A percentile compares a stretch with the other conserved stretches of the same genome.
Conservation (phyloP, 805 yeast genomes). For the Yarrowia osloensis region DNA sequence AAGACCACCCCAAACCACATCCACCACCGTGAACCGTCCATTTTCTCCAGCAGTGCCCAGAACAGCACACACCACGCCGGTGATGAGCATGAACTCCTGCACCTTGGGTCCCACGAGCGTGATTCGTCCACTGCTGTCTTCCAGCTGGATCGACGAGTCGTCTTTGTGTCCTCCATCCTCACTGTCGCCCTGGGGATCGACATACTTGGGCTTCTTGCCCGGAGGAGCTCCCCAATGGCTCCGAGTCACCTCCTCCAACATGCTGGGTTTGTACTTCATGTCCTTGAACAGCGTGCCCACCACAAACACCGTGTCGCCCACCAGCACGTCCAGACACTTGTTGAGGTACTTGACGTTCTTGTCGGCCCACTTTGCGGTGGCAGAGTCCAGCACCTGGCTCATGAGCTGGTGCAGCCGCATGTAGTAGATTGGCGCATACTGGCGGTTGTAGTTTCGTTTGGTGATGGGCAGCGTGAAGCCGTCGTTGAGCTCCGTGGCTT, state of each 20-base stretch:
- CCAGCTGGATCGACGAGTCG: conserved; percentile 59
- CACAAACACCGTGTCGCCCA: conserved; percentile 71
- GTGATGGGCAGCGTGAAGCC: conserved; percentile 30
- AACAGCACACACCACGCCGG: conserved; percentile 86
- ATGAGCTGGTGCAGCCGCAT: conserved; percentile 53
- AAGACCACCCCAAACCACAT: conserved; percentile 68
- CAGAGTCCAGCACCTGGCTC: conserved; percentile 51
- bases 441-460: conserved; percentile 53
- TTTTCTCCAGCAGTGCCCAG: conserved; percentile 82
- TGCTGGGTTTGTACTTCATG: conserved; percentile 80
- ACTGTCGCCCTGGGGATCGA: conserved; percentile 51
- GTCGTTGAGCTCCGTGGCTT: neutral
- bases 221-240: conserved; percentile 44
- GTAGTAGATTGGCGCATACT: conserved; percentile 60
- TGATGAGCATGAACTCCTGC: conserved; percentile 58
- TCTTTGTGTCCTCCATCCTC: conserved; percentile 44
- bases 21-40: conserved; percentile 83
- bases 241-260: conserved; percentile 66
- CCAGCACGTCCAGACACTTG: conserved; percentile 63
- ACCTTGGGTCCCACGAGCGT: conserved; percentile 64
- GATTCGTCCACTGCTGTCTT: conserved; percentile 92
- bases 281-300: conserved; percentile 86
- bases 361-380: conserved; percentile 57
- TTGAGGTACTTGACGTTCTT: conserved; percentile 45
- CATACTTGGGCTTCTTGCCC: conserved; percentile 48